These are phyloP conservation scores for Rhodamnia rubescens DNA, from an alignment of 345 rosid species.

Conservation along the genomic window DNA sequence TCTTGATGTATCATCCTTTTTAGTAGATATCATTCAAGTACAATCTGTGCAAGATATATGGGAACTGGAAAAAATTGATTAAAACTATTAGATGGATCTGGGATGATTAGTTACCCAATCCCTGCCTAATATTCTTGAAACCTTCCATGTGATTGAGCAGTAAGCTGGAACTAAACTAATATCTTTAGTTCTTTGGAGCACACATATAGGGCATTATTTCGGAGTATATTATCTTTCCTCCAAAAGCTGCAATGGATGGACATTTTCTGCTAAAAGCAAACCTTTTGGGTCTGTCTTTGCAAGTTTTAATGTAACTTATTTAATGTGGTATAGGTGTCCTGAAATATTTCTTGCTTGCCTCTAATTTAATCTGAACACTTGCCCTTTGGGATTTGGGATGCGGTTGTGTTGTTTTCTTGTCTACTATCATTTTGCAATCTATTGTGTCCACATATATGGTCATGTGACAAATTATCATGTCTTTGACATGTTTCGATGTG, in stretches of 20 bases:
- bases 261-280: not conserved
- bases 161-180: not conserved
- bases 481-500: slow-evolving; percentile 2
- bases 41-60: not conserved
- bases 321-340: not conserved
- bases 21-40: not conserved
- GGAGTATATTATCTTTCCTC: not conserved
- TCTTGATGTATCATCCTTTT: not conserved
- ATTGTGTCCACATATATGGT: not conserved
- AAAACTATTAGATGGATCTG: not conserved
- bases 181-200: not conserved
- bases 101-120: not conserved
- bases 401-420: not conserved
- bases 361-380: not conserved
- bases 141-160: not conserved
- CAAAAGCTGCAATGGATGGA: not conserved
- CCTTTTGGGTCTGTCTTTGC: not conserved
- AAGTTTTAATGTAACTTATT: not conserved
- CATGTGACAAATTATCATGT: not conserved
- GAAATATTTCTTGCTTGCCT: not conserved
- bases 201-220: not conserved
- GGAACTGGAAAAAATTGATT: not conserved
- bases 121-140: not conserved
- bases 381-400: not conserved
- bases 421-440: not conserved